These are phyloP conservation scores for Ganoderma meredithae DNA, from an alignment of 1,284 basidiomycete species.

Conservation along the genomic window DNA sequence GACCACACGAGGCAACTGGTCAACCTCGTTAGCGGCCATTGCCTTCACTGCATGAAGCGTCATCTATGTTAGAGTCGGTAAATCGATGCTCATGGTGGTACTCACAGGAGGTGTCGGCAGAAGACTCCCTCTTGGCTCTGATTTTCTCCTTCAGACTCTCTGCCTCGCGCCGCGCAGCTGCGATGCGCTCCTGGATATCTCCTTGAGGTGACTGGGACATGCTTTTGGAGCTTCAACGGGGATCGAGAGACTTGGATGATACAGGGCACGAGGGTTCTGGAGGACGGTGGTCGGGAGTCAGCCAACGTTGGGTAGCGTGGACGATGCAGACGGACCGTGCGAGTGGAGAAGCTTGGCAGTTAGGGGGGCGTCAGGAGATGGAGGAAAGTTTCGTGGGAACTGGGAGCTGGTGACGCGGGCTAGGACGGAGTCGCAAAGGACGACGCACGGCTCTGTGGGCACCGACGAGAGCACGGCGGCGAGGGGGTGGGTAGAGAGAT, in stretches of 20 bases:
- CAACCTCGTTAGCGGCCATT: conserved; percentile 96
- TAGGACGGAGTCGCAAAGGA: conserved; percentile 19
- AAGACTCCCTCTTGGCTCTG: conserved; percentile 91
- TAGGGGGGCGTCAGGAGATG: conserved; percentile 28
- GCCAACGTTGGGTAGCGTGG: not conserved
- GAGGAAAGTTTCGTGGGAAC: conserved; percentile 37
- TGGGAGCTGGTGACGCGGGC: conserved; percentile 27
- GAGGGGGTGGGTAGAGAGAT: conserved; percentile 29
- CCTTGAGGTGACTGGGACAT: conserved; percentile 84
- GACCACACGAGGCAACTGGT: conserved; percentile 92
- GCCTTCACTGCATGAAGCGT: conserved; percentile 73
- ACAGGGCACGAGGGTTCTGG: conserved; percentile 4
- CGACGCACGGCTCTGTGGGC: conserved; percentile 20
- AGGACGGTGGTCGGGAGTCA: not conserved
- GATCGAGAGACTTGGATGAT: conserved; percentile 23
- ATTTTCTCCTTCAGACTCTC: conserved; percentile 99
- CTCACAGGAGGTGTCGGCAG: conserved; percentile 95
- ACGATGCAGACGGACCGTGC: conserved; percentile 27
- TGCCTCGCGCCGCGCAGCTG: conserved; percentile 94
- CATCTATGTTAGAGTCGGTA: not conserved
- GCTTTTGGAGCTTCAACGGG: conserved; percentile 34
- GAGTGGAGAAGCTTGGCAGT: conserved; percentile 25
- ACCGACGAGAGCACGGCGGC: conserved; percentile 21
- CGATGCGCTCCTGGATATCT: conserved; percentile 95
- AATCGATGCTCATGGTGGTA: conserved; percentile 33